Conservation (phyloP, 768 basidiomycete species). For the Trametes coccinea region DNA sequence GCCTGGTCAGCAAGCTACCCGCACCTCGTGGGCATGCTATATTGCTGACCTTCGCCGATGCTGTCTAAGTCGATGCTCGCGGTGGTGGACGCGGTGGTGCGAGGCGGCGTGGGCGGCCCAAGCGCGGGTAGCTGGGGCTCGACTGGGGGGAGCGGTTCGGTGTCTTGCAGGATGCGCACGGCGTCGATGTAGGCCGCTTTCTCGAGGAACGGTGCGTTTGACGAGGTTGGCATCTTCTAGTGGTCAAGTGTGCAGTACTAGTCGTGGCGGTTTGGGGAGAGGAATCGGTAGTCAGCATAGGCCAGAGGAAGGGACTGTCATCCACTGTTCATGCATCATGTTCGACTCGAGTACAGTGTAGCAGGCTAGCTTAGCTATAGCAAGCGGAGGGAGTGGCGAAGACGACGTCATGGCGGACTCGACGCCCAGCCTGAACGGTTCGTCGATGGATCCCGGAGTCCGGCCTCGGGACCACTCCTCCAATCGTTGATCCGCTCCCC, state of each 20-base stretch:
- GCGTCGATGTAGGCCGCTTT: slow-evolving; percentile 11
- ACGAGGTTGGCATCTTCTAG: neutral
- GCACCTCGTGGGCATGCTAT: neutral
- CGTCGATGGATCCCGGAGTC: neutral
- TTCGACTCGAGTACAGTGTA: neutral
- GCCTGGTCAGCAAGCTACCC: neutral
- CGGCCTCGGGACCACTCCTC: neutral
- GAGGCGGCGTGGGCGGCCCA: neutral
- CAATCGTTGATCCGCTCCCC: slow-evolving; percentile 7
- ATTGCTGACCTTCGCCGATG: slow-evolving; percentile 24
- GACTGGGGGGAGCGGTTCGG: neutral
- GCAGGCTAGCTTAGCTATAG: neutral
- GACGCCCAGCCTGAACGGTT: no score
- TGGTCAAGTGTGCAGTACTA: no score
- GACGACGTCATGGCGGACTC: slow-evolving; percentile 6
- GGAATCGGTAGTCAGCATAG: neutral
- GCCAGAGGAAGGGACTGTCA: neutral
- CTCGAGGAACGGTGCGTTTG: slow-evolving; percentile 2
- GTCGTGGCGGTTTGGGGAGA: no score
- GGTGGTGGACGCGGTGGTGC: neutral
- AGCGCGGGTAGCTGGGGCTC: neutral
- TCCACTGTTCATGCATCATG: neutral
- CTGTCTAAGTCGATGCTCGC: slow-evolving; percentile 21
- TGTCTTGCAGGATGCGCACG: slow-evolving; percentile 3
- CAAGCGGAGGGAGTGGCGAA: neutral